phyloP scores from a whole-genome alignment of 1,139 yeast species.

The Hanseniaspora gamundiae region DNA sequence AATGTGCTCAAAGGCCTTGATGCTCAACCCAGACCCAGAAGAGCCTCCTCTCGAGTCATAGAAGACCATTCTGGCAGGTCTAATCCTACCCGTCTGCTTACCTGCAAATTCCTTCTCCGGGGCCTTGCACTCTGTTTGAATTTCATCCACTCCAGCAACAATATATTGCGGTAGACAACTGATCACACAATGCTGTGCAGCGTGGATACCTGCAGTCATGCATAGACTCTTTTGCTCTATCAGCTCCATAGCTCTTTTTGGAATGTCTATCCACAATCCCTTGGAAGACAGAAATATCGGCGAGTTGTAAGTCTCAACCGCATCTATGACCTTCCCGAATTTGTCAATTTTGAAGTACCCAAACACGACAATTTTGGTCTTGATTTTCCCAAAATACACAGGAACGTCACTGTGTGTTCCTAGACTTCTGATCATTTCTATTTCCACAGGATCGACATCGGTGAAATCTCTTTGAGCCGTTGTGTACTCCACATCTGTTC shows the following conservation, averaged over 20 bases:
- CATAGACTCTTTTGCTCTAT: constrained; percentile 46
- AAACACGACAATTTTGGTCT: constrained; percentile 66
- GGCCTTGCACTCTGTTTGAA: constrained; percentile 89
- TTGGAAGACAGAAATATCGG: constrained; percentile 58
- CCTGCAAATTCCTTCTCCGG: constrained; percentile 89
- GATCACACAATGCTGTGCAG: constrained; percentile 84
- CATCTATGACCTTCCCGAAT: constrained; percentile 68
- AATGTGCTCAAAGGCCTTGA: constrained; percentile 67
- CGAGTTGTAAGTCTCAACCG: constrained; percentile 84
- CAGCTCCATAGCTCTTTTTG: constrained; percentile 45
- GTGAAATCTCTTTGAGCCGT: constrained; percentile 87
- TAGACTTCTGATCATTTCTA: constrained; percentile 50
- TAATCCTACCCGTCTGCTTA: constrained; percentile 48
- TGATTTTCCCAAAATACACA: constrained; percentile 61
- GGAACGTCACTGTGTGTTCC: constrained; percentile 41
- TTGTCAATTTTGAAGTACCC: constrained; percentile 85
- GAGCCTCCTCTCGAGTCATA: constrained; percentile 74
- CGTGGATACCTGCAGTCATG: constrained; percentile 90
- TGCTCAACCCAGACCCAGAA: constrained; percentile 66
- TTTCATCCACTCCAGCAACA: constrained; percentile 57
- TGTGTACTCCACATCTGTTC: constrained; percentile 89
- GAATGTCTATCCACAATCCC: constrained; percentile 89
- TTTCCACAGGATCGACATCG: constrained; percentile 77
- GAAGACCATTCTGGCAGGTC: constrained; percentile 82
- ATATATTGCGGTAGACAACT: constrained; percentile 59